Evolutionary conservation across 805 yeast genomes (phyloP).

Genomic region (Ogataea paraovalis): DNA sequence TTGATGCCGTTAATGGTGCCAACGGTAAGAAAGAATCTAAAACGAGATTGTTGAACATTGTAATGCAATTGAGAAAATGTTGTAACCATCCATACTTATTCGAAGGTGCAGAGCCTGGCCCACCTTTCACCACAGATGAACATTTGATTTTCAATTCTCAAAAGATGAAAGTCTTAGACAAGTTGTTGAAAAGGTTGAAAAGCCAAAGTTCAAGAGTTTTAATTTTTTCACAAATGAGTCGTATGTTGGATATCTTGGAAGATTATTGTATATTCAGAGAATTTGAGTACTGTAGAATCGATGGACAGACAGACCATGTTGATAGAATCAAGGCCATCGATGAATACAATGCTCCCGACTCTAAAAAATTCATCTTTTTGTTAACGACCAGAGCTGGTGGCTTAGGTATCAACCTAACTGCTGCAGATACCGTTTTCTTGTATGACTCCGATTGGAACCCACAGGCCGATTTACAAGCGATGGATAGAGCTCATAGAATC

Average conservation of each 20-base stretch:
- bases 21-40: constrained; percentile 93
- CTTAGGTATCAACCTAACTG: constrained; percentile 85
- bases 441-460: constrained; percentile 98
- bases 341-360: constrained; percentile 78
- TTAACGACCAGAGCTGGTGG: constrained; percentile 97
- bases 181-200: constrained; percentile 66
- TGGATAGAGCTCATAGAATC: constrained; percentile 97
- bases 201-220: constrained; percentile 82
- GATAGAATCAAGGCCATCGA: constrained; percentile 91
- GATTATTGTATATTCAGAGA: constrained; percentile 87
- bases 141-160: constrained; percentile 89
- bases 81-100: constrained; percentile 96
- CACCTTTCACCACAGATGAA: constrained; percentile 94
- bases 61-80: constrained; percentile 94
- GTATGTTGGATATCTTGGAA: constrained; percentile 83
- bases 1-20: constrained; percentile 94
- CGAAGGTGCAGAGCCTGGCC: constrained; percentile 99
- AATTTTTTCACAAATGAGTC: constrained; percentile 91
- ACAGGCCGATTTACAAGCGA: constrained; percentile 95
- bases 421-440: constrained; percentile 84
- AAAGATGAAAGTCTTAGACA: constrained; percentile 85
- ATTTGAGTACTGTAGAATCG: constrained; percentile 85
- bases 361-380: constrained; percentile 78
- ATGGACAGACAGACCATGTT: constrained; percentile 90
- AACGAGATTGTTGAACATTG: constrained; percentile 85